These are phyloP conservation scores for Xylariaceae sp. DNA, from an alignment of 2,329 filamentous ascomycete genomes.

Conservation along the genomic window DNA sequence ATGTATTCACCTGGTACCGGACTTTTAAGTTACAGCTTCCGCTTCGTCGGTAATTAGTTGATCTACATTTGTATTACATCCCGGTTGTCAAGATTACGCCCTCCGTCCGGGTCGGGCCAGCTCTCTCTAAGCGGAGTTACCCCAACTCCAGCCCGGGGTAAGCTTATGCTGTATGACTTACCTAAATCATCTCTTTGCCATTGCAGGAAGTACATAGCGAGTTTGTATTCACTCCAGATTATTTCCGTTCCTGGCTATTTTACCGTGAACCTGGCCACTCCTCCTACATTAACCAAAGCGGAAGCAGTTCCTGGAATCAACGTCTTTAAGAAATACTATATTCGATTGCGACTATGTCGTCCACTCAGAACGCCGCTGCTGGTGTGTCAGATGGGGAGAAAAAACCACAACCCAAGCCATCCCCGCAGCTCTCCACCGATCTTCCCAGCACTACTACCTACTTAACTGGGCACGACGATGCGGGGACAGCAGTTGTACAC, in stretches of 20 bases:
- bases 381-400: conserved; percentile 1
- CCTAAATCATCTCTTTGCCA: background rate
- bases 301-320: too few relatives aligned
- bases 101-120: background rate
- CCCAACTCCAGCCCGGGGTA: background rate
- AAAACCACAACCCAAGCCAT: conserved; percentile 3
- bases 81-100: background rate
- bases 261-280: too few relatives aligned
- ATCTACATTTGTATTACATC: too few relatives aligned
- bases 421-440: conserved; percentile 17
- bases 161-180: background rate
- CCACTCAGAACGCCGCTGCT: background rate
- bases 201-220: too few relatives aligned
- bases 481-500: conserved; percentile 42
- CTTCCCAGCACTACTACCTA: conserved; percentile 30
- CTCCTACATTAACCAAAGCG: too few relatives aligned
- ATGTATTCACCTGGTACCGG: too few relatives aligned
- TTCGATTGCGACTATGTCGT: conserved; percentile 8
- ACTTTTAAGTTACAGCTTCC: too few relatives aligned
- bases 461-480: conserved; percentile 33
- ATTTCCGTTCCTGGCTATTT: too few relatives aligned
- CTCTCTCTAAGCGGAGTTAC: background rate
- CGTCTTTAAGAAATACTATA: background rate
- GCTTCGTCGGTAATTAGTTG: too few relatives aligned
- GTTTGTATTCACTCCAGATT: too few relatives aligned